Evolutionary conservation across 2,329 filamentous ascomycete genomes (phyloP), one percentile per base, ranked within the genome.

Genomic region (Fusarium fracticaudum): DNA sequence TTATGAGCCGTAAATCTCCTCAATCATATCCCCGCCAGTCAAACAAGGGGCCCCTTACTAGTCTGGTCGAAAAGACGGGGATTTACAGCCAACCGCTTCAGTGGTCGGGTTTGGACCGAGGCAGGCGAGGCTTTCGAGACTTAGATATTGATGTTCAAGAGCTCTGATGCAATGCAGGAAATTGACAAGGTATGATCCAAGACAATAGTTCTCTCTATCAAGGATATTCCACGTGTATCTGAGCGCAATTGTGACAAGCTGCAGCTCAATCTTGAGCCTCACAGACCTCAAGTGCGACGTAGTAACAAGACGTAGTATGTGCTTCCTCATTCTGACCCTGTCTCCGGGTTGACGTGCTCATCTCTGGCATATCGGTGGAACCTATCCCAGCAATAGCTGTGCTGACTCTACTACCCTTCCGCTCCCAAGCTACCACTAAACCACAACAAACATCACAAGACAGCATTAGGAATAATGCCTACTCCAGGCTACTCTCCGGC

Each of bases 321-420:
- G 50, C 24, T 65, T 65, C 48, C 58, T 55, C 22, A 47, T 66
- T 55, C 43, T 14, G 37, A 31, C 48, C 64, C 44, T 66, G 48
- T 66, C 50, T 48, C 43, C 55, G 50, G 43, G 20, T 45, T 31
- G 33, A 38, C 26, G 43, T 50, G 33, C 64, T 47, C 12, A 64
- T n/a, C n/a, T 24, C 38, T 57, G 14, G 53, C 15, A 24, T 50
- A 33, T 35, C 26, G 43, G 66, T 57, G 47, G 66, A 62, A 44
- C 38, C 24, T 10, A 33, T 55, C n/a, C 48, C 31, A 35, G 29
- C 51, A 54, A 29, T 54, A 40, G 24, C 51, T 29, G 13, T 60
- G 31, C 40, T 60, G 31, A 33, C 38, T 54, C 37, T 40, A n/a
- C 29, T 50, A 50, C 8, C 15, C 29, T n/a, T n/a, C 22, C 22